These are phyloP conservation scores for Discostella pseudostelligera DNA, from an alignment of 108 stramenopile species.

Conservation along the genomic window DNA sequence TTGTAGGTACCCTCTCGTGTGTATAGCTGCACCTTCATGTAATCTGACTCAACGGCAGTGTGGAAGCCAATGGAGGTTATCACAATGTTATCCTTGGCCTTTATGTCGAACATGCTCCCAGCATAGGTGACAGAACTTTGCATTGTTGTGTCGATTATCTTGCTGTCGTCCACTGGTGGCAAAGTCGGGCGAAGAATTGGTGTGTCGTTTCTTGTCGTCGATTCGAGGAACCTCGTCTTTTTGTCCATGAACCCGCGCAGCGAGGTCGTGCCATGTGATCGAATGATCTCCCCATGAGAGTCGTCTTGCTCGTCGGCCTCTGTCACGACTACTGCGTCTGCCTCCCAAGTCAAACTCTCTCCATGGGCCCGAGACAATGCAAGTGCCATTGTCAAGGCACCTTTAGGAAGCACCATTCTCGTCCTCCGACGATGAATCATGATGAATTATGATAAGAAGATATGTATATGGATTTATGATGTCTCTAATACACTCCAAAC, in stretches of 20 bases:
- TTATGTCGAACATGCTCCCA: constrained; percentile 14
- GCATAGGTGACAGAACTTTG: constrained; percentile 11
- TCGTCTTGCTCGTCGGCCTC: not conserved
- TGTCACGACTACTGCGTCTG: not conserved
- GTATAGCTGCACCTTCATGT: constrained; percentile 8
- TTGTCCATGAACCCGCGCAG: no score
- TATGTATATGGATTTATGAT: no score
- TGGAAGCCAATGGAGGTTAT: constrained; percentile 15
- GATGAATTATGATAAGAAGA: no score
- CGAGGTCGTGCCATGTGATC: constrained; percentile 10
- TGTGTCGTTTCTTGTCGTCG: not conserved
- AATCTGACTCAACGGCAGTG: constrained; percentile 5
- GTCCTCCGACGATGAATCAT: constrained; percentile 5
- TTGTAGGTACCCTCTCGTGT: constrained; percentile 11
- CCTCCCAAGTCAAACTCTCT: not conserved
- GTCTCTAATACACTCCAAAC: no score
- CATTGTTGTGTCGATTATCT: not conserved
- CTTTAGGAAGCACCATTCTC: not conserved
- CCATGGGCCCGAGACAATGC: not conserved
- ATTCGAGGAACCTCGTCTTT: not conserved
- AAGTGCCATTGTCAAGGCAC: constrained; percentile 5
- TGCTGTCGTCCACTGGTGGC: not conserved
- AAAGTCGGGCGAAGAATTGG: not conserved
- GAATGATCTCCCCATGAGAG: not conserved
- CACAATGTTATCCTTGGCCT: constrained; percentile 10